These are phyloP conservation scores for Beta vulgaris DNA, from an alignment of 148 eudicot species.

Conservation along the genomic window DNA sequence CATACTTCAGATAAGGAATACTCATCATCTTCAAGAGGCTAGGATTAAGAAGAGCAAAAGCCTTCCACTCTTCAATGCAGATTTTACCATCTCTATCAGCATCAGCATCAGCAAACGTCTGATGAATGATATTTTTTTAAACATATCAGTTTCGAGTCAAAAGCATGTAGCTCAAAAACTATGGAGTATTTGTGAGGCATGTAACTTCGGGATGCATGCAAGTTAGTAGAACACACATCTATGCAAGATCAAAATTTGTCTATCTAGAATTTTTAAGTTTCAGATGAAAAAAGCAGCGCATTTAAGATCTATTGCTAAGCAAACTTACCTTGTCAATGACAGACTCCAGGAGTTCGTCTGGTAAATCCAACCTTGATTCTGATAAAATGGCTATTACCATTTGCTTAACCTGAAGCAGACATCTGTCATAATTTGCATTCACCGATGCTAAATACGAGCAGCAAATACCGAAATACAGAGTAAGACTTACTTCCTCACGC, in stretches of 20 bases:
- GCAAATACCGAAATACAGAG: not conserved
- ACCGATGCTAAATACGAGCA: not conserved
- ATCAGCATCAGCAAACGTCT: slow-evolving; percentile 97
- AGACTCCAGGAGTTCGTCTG: slow-evolving; percentile 75
- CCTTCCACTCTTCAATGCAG: slow-evolving; percentile 73
- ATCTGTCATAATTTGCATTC: slow-evolving; percentile 13
- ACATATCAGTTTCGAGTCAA: not conserved
- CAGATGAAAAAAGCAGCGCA: not conserved
- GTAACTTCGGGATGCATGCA: no score
- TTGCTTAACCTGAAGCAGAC: slow-evolving; percentile 71
- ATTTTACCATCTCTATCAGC: slow-evolving; percentile 77
- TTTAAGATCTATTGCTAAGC: not conserved
- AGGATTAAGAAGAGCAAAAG: slow-evolving; percentile 61
- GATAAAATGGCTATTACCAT: slow-evolving; percentile 78
- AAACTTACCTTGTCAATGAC: slow-evolving; percentile 70
- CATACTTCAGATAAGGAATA: slow-evolving; percentile 82
- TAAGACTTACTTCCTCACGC: slow-evolving; percentile 88
- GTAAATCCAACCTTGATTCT: slow-evolving; percentile 66
- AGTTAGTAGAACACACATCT: not conserved
- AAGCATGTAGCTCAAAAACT: not conserved
- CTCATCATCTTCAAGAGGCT: slow-evolving; percentile 83
- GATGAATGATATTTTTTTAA: slow-evolving; percentile 8
- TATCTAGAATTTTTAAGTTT: not conserved
- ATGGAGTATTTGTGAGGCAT: no score
- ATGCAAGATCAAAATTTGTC: not conserved